Evolutionary conservation across 331 rosid genomes (phyloP), one percentile per base, ranked within the genome.

Genomic region (Pyracantha coccinea): DNA sequence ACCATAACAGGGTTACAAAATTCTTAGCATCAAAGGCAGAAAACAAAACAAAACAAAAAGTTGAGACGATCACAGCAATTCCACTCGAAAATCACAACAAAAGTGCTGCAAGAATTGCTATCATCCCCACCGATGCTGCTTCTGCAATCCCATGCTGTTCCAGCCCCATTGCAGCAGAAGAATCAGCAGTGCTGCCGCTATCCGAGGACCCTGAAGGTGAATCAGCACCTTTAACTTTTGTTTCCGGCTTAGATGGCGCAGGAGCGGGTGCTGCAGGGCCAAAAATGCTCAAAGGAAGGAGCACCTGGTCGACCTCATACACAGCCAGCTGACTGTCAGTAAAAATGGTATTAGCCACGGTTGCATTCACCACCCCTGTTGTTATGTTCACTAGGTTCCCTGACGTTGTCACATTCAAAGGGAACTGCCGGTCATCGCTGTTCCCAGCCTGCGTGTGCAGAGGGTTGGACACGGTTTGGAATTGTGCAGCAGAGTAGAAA

Each of bases 401-500:
- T 1, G 98, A 83, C 2, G 98, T 89, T 2, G 98, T 93, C 15
- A 93, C 97, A 53, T 93, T 93, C 3, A 93, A 64, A 1, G 98
- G 97, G 84, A 72, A 93, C 76, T 89, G 79, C 0, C 97, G 96
- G 31, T 84, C 86, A 24, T 57, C 85, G 53, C 90, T 90, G 52
- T 82, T 85, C 1, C 98, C 98, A 4, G 98, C 98, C 44, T 93
- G 98, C 3, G 98, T 93, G 35, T 86, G 90, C 17, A 93, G 72
- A 7, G 98, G 98, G 69, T 93, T 93, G 69, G 90, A 85, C 0
- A 83, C 95, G 1, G 98, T 93, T 75, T 93, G 92, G 80, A 93
- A 93, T 77, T 91, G 96, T n/a, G 98, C 83, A 1, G 76, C 64
- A 20, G 93, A 69, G 59, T 77, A 86, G 77, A 83, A 89, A 53